phyloP scores from a whole-genome alignment of 139 green algal species.

The Pseudopediastrum boryanum region DNA sequence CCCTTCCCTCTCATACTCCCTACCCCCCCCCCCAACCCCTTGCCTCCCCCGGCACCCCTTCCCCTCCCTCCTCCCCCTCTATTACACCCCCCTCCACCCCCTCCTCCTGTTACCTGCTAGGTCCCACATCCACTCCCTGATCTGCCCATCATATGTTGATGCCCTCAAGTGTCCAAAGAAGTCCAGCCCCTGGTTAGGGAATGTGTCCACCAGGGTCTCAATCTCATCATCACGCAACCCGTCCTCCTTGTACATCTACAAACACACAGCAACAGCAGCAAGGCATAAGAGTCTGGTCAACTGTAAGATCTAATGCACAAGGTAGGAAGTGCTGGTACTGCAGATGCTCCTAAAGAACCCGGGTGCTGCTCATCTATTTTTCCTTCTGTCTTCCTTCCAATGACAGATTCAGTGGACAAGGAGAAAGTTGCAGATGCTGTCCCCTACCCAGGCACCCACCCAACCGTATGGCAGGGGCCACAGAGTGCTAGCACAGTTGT shows the following conservation, averaged over 20 bases:
- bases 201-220: constrained; percentile 75
- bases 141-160: constrained; percentile 82
- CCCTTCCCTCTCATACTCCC: neutral
- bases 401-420: no score
- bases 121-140: constrained; percentile 73
- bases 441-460: no score
- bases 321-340: no score
- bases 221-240: constrained; percentile 75
- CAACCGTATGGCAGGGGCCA: no score
- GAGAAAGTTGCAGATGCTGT: no score
- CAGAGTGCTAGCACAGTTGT: no score
- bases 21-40: neutral
- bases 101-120: constrained; percentile 35
- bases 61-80: neutral
- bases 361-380: no score
- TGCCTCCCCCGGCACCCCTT: neutral
- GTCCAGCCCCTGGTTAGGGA: constrained; percentile 79
- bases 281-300: no score
- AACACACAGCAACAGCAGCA: neutral
- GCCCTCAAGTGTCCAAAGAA: constrained; percentile 86
- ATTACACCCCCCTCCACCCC: neutral
- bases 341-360: no score
- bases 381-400: no score
- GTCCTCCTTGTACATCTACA: constrained; percentile 80
- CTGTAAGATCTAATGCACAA: no score